Percentiles rank a stretch among this genome's conserved stretches.
phyloP scores from a whole-genome alignment of 495 filamentous ascomycete species.

The Chaetomium fimeti region DNA sequence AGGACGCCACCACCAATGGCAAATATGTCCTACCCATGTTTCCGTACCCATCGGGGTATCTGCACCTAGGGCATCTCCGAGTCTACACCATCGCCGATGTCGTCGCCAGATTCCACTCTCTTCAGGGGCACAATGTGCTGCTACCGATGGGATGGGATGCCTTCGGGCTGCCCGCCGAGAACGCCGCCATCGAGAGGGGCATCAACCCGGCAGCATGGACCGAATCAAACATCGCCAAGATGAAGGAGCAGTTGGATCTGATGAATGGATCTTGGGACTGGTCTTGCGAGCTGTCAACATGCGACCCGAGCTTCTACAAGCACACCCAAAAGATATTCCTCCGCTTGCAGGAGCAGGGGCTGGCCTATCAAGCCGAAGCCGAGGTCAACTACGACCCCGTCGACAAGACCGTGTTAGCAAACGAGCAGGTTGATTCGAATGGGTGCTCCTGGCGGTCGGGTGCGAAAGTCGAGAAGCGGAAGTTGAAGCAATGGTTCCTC shows the following conservation, averaged over 20 bases:
- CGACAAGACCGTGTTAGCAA: conserved; percentile 84
- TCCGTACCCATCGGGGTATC: conserved; percentile 82
- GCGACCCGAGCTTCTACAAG: conserved; percentile 78
- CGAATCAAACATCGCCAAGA: conserved; percentile 68
- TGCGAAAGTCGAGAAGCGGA: conserved; percentile 75
- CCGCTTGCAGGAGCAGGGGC: conserved; percentile 63
- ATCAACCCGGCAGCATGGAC: conserved; percentile 80
- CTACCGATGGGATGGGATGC: conserved; percentile 95
- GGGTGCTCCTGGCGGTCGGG: conserved; percentile 86
- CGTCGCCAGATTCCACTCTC: conserved; percentile 70
- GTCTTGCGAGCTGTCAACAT: conserved; percentile 78
- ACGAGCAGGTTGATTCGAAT: conserved; percentile 84
- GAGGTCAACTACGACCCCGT: conserved; percentile 88
- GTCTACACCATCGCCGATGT: conserved; percentile 92
- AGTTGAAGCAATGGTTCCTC: conserved; percentile 87
- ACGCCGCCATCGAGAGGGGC: conserved; percentile 86
- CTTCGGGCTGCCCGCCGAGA: conserved; percentile 87
- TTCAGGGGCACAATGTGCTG: conserved; percentile 73
- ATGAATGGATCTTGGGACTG: conserved; percentile 84
- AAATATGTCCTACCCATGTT: conserved; percentile 90
- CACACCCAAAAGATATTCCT: conserved; percentile 87
- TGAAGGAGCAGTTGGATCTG: conserved; percentile 74
- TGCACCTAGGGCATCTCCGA: conserved; percentile 87
- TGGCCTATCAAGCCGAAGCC: conserved; percentile 77
- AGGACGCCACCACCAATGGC: conserved; percentile 37